phyloP scores from a whole-genome alignment of 495 filamentous ascomycete genomes.

The Penicillium cosmopolitanum region DNA sequence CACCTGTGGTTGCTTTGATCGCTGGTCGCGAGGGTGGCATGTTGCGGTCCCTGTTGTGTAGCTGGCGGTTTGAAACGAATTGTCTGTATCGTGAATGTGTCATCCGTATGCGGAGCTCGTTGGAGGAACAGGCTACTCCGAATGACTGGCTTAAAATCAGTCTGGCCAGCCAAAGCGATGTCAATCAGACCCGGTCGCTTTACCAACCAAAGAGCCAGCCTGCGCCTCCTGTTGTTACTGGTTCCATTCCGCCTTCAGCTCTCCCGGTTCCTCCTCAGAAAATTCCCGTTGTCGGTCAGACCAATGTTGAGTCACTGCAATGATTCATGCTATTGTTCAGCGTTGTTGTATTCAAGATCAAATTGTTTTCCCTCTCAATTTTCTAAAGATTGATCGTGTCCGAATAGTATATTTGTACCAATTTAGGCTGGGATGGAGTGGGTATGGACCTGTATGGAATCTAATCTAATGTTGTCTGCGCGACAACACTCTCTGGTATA shows the following conservation, averaged over 20 bases:
- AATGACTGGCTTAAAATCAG: conserved; percentile 25
- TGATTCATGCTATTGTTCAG: not conserved
- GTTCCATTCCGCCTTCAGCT: not conserved
- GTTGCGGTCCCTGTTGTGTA: conserved; percentile 41
- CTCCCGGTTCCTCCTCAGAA: conserved; percentile 8
- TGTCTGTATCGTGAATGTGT: conserved; percentile 21
- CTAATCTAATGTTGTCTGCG: not conserved
- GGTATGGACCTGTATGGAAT: not conserved
- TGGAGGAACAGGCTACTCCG: conserved; percentile 16
- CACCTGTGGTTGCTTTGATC: conserved; percentile 39
- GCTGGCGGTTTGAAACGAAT: conserved; percentile 23
- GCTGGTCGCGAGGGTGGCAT: conserved; percentile 46
- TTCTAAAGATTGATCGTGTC: no score
- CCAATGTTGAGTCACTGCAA: not conserved
- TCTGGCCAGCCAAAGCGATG: conserved; percentile 21
- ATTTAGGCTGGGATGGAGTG: no score
- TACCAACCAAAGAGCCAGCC: conserved; percentile 1
- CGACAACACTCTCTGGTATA: conserved; percentile 20
- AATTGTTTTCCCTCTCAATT: no score
- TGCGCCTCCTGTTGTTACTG: not conserved
- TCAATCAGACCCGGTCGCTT: conserved; percentile 4
- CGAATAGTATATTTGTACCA: no score
- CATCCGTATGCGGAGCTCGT: conserved; percentile 19
- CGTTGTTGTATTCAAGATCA: not conserved
- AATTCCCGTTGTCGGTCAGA: not conserved